Evolutionary conservation across 169 alveolate genomes (phyloP).

Genomic region (Plasmodium gonderi): DNA sequence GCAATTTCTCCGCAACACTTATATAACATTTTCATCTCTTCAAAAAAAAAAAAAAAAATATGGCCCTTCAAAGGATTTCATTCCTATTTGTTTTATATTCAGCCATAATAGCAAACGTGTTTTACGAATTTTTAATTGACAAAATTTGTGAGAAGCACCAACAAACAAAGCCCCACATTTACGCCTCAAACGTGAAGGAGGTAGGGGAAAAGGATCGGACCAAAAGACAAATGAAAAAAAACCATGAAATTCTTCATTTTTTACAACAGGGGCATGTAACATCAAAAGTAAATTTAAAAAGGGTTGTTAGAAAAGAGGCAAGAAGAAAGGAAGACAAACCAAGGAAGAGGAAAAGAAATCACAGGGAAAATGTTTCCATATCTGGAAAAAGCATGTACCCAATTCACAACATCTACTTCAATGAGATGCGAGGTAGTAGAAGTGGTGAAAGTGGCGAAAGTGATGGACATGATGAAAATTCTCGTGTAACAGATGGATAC

Average conservation of each 20-base stretch:
- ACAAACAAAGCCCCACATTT: background rate
- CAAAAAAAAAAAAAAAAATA: background rate
- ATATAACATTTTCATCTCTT: background rate
- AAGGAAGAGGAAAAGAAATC: background rate
- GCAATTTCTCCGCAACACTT: background rate
- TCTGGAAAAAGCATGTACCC: background rate
- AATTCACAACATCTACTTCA: background rate
- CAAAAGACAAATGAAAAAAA: background rate
- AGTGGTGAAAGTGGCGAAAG: no score
- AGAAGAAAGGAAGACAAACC: background rate
- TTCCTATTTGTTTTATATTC: background rate
- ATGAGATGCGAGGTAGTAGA: background rate
- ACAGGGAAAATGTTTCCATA: background rate
- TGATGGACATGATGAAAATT: background rate
- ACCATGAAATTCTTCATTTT: conserved; percentile 9
- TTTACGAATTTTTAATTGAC: conserved; percentile 13
- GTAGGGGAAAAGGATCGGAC: background rate
- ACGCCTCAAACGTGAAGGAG: background rate
- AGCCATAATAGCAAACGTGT: conserved; percentile 8
- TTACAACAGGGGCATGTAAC: conserved; percentile 7
- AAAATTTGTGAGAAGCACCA: background rate
- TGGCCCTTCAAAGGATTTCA: conserved; percentile 11
- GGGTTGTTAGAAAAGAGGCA: background rate
- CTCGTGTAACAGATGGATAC: no score
- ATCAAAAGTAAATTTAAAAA: background rate